Conservation (phyloP, 225 moss, liverwort and hornwort species). For the Bryoerythrophyllum caledonicum region DNA sequence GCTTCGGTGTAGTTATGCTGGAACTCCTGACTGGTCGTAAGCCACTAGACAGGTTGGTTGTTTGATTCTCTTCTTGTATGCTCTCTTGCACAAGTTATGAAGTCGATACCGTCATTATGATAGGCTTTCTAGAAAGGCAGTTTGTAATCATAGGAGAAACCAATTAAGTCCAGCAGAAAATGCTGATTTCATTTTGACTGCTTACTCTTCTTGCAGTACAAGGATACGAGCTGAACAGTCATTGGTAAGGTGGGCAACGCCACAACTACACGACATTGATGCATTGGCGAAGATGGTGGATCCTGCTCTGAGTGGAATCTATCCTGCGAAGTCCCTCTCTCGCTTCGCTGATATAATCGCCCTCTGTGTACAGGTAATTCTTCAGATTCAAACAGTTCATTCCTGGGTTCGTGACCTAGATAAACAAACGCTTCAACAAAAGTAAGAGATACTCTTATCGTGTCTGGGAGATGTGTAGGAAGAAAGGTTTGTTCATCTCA, state of each 20-base stretch:
- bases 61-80: background rate
- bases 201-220: slow-evolving; percentile 47
- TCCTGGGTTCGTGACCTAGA: background rate
- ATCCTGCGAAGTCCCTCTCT: slow-evolving; percentile 80
- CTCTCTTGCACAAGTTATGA: background rate
- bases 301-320: slow-evolving; percentile 74
- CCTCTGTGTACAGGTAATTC: slow-evolving; percentile 69
- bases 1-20: slow-evolving; percentile 88
- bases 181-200: slow-evolving; percentile 5
- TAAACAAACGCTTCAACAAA: background rate
- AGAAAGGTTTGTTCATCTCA: background rate
- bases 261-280: slow-evolving; percentile 82
- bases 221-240: slow-evolving; percentile 68
- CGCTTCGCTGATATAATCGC: slow-evolving; percentile 75
- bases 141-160: background rate
- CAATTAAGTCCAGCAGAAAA: background rate
- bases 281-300: slow-evolving; percentile 81
- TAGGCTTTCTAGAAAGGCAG: background rate
- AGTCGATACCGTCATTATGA: background rate
- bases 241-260: slow-evolving; percentile 82
- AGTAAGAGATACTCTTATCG: background rate
- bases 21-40: slow-evolving; percentile 80
- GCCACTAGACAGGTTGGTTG: slow-evolving; percentile 66
- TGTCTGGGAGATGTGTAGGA: background rate
- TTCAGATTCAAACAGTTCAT: slow-evolving; percentile 12